Evolutionary conservation across 805 yeast genomes (phyloP), one percentile per base, ranked within the genome.

Genomic region (Candida ponderosae): DNA sequence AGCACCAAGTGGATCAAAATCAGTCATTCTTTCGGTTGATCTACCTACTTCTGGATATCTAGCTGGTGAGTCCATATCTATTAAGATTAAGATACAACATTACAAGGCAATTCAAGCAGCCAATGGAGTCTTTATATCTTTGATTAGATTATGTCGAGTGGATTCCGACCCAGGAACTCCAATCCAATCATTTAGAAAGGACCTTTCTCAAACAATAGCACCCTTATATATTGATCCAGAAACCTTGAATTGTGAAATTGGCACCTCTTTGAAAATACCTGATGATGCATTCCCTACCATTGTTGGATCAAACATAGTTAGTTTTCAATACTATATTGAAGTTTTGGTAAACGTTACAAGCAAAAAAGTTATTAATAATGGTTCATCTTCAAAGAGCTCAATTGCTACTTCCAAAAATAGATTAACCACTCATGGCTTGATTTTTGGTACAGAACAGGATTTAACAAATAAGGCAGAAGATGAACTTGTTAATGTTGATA

Each of bases 281-380:
- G 74, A 82, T 1, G 96, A 88, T 48, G 79, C 84, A 1, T 86
- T 88, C 53, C 94, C 96, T 1, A 84, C 95, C 0, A 83, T 86
- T 13, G 68, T 74, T 15, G 82, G 83, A 1, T 74, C 84, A 36
- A 76, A 76, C 2, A 60, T 80, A 34, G 86, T 87, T 8, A 70
- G 87, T 3, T 88, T 88, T 57, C 90, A 84, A 52, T 88, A 89
- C 54, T 84, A 81, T 52, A 63, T 88, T 14, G 97, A 88, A 54
- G 88, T 83, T 3, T 68, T 86, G 39, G 76, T 84, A n/a, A 88
- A 88, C 51, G 60, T 89, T 31, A 78, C 89, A 2, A 85, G 81
- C 18, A 78, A 73, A 41, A 68, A 65, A 41, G 47, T 57, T 8
- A 58, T 66, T 6, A 41, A 29, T 10, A 30, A 35, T 6, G 29